These are phyloP conservation scores for Colletotrichum agaves DNA, from an alignment of 2,329 filamentous ascomycete genomes.

Conservation along the genomic window DNA sequence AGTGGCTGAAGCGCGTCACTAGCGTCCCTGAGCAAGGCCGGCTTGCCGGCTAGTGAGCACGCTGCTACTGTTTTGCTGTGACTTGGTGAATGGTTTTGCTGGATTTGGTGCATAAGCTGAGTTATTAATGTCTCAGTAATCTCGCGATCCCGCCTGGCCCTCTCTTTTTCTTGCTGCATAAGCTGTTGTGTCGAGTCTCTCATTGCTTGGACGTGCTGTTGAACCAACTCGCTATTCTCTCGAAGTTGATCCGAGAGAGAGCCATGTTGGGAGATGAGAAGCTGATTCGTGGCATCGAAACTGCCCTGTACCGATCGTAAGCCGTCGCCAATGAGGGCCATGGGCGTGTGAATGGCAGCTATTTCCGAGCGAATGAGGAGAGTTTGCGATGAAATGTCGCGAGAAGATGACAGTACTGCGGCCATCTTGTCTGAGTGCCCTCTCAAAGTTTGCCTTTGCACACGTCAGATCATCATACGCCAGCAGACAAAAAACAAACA, in stretches of 20 bases:
- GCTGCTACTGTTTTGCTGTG: neutral
- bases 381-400: neutral
- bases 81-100: neutral
- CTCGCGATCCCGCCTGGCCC: neutral
- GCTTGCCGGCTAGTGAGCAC: neutral
- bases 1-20: neutral
- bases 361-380: neutral
- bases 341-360: neutral
- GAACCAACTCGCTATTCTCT: neutral
- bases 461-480: neutral
- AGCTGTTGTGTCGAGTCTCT: neutral
- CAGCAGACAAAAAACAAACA: accelerated
- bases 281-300: neutral
- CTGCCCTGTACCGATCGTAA: neutral
- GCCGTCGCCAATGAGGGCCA: neutral
- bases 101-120: neutral
- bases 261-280: neutral
- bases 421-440: neutral
- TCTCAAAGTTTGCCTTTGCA: neutral
- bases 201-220: neutral
- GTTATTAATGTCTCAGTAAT: neutral
- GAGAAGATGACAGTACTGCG: neutral
- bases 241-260: neutral
- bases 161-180: neutral
- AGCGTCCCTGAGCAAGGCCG: neutral